A percentile compares a stretch with the other conserved stretches of the same genome.
phyloP scores from a whole-genome alignment of 352 stramenopile species.

The Globisporangium cylindrosporum region DNA sequence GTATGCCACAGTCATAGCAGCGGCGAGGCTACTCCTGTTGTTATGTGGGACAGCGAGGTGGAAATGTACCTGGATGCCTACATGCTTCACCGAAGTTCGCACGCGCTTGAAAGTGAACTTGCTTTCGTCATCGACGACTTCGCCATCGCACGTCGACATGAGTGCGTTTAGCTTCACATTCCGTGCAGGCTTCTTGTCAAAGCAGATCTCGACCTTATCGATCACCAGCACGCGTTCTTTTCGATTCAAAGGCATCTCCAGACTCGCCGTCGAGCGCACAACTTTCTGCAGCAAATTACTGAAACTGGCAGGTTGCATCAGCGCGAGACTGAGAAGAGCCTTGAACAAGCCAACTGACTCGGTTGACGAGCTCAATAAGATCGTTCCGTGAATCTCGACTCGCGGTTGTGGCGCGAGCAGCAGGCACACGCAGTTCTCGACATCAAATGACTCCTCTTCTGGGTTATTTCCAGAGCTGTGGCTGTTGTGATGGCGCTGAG shows the following conservation, averaged over 20 bases:
- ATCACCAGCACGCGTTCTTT: conserved; percentile 46
- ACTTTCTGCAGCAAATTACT: conserved; percentile 34
- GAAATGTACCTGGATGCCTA: conserved; percentile 36
- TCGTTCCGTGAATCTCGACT: conserved; percentile 36
- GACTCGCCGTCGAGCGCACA: conserved; percentile 33
- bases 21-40: conserved; percentile 34
- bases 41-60: conserved; percentile 39
- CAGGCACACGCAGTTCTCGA: conserved; percentile 44
- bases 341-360: conserved; percentile 35
- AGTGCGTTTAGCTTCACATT: conserved; percentile 25
- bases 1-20: conserved; percentile 28
- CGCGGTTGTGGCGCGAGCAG: conserved; percentile 41
- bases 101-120: conserved; percentile 5
- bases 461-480: not conserved
- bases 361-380: conserved; percentile 25
- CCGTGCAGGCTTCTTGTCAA: conserved; percentile 18
- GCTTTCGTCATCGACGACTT: conserved; percentile 4
- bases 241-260: conserved; percentile 31
- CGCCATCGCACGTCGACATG: conserved; percentile 14
- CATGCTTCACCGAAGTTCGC: conserved; percentile 18
- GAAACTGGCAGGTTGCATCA: conserved; percentile 17
- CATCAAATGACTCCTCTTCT: conserved; percentile 23
- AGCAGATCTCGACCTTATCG: conserved; percentile 26
- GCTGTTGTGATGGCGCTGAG: conserved; percentile 6
- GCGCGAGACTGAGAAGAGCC: conserved; percentile 18